These are phyloP conservation scores for Babesia ovis DNA, from an alignment of 169 alveolate genomes.

Conservation along the genomic window DNA sequence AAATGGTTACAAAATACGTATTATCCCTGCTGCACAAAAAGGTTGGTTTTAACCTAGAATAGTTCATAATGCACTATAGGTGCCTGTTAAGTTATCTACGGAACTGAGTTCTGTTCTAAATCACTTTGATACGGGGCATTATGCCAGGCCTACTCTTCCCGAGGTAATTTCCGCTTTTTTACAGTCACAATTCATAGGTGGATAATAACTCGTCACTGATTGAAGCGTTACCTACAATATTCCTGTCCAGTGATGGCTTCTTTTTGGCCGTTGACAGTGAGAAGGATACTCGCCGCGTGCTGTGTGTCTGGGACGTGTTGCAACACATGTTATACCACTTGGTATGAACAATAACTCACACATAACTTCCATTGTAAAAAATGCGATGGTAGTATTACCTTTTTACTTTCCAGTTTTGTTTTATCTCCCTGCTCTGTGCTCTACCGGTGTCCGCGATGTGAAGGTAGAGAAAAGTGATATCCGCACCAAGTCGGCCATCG, in stretches of 20 bases:
- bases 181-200: neutral
- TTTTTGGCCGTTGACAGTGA: neutral
- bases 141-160: constrained; percentile 1
- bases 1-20: constrained; percentile 5
- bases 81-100: constrained; percentile 15
- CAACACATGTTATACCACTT: constrained; percentile 21
- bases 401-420: neutral
- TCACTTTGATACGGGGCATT: neutral
- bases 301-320: constrained; percentile 57
- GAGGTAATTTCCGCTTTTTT: neutral
- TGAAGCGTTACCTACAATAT: neutral
- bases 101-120: neutral
- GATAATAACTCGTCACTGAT: neutral
- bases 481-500: constrained; percentile 25
- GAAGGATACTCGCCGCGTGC: constrained; percentile 19
- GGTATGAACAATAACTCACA: constrained; percentile 1
- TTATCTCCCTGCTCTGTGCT: neutral
- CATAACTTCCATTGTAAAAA: neutral
- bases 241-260: neutral
- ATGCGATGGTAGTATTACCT: constrained; percentile 14
- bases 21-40: constrained; percentile 6
- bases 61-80: neutral
- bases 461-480: constrained; percentile 9
- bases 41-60: neutral
- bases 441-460: constrained; percentile 26